Conservation (phyloP, 495 filamentous ascomycete genomes). For the Trichoderma reesei region DNA sequence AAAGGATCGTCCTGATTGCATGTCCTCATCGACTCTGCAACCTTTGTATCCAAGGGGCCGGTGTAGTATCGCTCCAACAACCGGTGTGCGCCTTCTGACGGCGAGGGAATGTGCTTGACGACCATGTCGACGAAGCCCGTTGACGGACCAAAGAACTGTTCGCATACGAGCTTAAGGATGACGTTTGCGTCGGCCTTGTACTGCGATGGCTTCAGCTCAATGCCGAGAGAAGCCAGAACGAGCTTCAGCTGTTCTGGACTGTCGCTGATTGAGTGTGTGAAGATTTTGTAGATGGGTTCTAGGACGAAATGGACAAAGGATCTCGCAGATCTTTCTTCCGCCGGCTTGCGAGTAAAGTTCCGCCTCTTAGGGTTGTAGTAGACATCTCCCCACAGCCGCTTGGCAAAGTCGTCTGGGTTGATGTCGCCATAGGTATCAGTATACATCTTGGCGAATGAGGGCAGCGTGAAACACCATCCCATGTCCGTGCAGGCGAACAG, state of each 20-base stretch:
- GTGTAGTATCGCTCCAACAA: conserved; percentile 84
- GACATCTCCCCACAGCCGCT: conserved; percentile 88
- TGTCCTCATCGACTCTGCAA: conserved; percentile 65
- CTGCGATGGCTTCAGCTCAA: conserved; percentile 80
- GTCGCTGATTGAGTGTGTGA: conserved; percentile 89
- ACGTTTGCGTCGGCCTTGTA: conserved; percentile 83
- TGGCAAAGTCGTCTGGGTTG: conserved; percentile 67
- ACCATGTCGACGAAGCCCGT: conserved; percentile 95
- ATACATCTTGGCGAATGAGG: conserved; percentile 94
- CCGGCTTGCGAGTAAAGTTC: conserved; percentile 77
- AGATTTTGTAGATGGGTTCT: conserved; percentile 96
- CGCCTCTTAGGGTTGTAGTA: conserved; percentile 88
- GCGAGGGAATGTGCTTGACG: conserved; percentile 81
- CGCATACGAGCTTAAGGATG: conserved; percentile 80
- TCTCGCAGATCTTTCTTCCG: conserved; percentile 71
- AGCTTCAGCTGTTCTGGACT: conserved; percentile 76
- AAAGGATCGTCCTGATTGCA: conserved; percentile 88
- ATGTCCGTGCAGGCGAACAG: conserved; percentile 86
- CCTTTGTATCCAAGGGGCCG: conserved; percentile 81
- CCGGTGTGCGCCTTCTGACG: conserved; percentile 63
- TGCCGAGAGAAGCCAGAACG: conserved; percentile 71
- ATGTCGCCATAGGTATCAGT: conserved; percentile 75
- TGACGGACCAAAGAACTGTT: conserved; percentile 87
- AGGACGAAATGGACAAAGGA: conserved; percentile 92
- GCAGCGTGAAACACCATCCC: conserved; percentile 93